A percentile compares a stretch with the other conserved stretches of the same genome.
These are phyloP conservation scores for Dactylis glomerata DNA, from an alignment of 176 grass and related monocot genomes.

Conservation along the genomic window DNA sequence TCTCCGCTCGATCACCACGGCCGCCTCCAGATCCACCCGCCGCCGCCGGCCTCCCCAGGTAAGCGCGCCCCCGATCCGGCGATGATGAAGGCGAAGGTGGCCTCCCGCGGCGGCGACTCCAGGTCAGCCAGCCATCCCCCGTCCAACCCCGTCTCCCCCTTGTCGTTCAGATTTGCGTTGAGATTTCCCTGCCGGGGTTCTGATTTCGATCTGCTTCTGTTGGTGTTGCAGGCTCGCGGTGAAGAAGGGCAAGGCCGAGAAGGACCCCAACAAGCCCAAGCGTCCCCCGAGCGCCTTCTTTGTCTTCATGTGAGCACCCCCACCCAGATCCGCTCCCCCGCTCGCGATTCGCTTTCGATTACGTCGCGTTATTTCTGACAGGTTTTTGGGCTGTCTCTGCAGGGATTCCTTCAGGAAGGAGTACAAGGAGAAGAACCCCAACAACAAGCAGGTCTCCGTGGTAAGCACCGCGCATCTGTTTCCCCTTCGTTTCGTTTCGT, in stretches of 20 bases:
- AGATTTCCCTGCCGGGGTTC: background rate
- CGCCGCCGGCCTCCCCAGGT: too few relatives aligned
- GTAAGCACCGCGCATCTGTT: constrained; percentile 37
- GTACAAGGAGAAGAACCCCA: constrained; percentile 83
- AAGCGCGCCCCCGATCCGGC: too few relatives aligned
- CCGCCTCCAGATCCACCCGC: too few relatives aligned
- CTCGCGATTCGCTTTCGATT: background rate
- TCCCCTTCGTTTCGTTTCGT: too few relatives aligned
- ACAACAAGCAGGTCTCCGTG: constrained; percentile 68
- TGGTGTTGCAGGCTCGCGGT: constrained; percentile 42
- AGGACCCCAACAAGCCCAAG: constrained; percentile 95
- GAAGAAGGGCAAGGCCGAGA: constrained; percentile 63
- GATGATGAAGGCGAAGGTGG: background rate
- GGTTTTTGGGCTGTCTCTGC: background rate
- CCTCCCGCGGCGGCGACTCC: too few relatives aligned
- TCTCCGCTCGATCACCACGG: too few relatives aligned
- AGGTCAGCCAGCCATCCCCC: too few relatives aligned
- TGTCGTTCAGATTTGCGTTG: background rate
- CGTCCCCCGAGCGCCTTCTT: constrained; percentile 82
- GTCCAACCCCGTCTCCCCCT: background rate
- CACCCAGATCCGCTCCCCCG: background rate
- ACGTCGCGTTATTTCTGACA: constrained; percentile 5
- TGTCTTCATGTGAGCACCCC: constrained; percentile 64
- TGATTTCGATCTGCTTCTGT: background rate
- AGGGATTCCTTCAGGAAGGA: constrained; percentile 91